Base-by-base conservation (phyloP, 768 basidiomycete species). In the Clavulina sp. region DNA sequence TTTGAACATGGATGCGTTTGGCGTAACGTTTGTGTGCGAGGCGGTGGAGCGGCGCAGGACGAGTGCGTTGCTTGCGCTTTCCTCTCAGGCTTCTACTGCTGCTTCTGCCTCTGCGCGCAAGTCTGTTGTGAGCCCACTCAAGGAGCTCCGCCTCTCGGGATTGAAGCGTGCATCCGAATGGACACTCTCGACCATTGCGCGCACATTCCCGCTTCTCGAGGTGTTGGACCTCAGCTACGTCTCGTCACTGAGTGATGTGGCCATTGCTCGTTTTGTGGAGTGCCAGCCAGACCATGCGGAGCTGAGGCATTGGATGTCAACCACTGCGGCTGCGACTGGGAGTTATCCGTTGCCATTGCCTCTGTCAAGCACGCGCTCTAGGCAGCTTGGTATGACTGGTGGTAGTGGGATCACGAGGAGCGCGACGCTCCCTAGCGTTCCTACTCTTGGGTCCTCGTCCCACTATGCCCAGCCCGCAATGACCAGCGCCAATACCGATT, bases 211-310 rank as follows among this genome's bases (percentile, higher is more conserved):
- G 19, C 67, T 70, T 58, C 72, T 92, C 21, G 83, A 87, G 62
- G 74, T 85, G 18, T 68, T 92, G 21, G 88, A 92, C 63, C 65
- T 89, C 55, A 84, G 81, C 64, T 82, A 84, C 59, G 70, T 74
- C 52, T 72, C 72, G 29, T 73, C 77, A 52, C 63, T 89, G 53
- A 81, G 80, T 61, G 86, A 88, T 61, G 79, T 81, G 2, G 76
- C 78, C 2, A 57, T 87, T 55, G 82, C 81, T 41, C 80, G 78
- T 2, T 80, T 85, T 61, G 76, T 86, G 66, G 74, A 1, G n/a
- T 56, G 53, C n/a, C n/a, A n/a, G n/a, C n/a, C n/a, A n/a, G n/a
- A n/a, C n/a, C n/a, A n/a, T n/a, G n/a, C n/a, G n/a, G n/a, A n/a
- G n/a, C n/a, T n/a, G n/a, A n/a, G n/a, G n/a, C n/a, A n/a, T n/a